Conservation (phyloP, 2,329 filamentous ascomycete genomes). For the Aspergillus niger region DNA sequence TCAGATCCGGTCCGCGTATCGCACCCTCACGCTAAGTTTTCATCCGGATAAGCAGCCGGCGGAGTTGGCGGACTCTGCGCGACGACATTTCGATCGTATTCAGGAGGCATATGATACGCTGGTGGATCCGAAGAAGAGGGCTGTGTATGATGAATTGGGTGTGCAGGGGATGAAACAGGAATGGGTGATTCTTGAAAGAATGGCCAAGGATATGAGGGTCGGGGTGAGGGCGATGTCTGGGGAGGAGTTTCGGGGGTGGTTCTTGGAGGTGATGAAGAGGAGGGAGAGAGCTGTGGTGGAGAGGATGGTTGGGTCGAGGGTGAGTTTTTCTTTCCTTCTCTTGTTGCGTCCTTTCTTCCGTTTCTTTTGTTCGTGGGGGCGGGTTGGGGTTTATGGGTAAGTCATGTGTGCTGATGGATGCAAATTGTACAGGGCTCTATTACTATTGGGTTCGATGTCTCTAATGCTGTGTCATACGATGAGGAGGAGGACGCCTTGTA, state of each 20-base stretch:
- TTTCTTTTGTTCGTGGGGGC: background rate
- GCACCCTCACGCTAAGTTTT: slow-evolving; percentile 45
- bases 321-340: slow-evolving; percentile 25
- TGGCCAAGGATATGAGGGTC: slow-evolving; percentile 34
- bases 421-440: slow-evolving; percentile 31
- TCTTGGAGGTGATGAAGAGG: slow-evolving; percentile 43
- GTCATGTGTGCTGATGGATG: background rate
- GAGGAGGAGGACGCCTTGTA: slow-evolving; percentile 32
- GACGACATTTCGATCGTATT: slow-evolving; percentile 42
- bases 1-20: slow-evolving; percentile 48
- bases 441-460: slow-evolving; percentile 39
- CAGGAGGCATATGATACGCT: slow-evolving; percentile 47
- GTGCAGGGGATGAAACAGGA: slow-evolving; percentile 43
- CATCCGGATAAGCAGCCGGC: slow-evolving; percentile 50
- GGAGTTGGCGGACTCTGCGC: slow-evolving; percentile 39
- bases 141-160: slow-evolving; percentile 47
- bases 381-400: background rate
- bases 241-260: slow-evolving; percentile 46
- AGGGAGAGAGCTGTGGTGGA: slow-evolving; percentile 41
- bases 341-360: background rate
- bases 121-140: slow-evolving; percentile 43
- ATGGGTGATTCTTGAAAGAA: slow-evolving; percentile 29
- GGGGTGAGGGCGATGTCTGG: slow-evolving; percentile 42
- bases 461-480: slow-evolving; percentile 34
- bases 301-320: slow-evolving; percentile 39